Evolutionary conservation across 257 asterid species (phyloP).

Genomic region (Capsicum rhomboideum): DNA sequence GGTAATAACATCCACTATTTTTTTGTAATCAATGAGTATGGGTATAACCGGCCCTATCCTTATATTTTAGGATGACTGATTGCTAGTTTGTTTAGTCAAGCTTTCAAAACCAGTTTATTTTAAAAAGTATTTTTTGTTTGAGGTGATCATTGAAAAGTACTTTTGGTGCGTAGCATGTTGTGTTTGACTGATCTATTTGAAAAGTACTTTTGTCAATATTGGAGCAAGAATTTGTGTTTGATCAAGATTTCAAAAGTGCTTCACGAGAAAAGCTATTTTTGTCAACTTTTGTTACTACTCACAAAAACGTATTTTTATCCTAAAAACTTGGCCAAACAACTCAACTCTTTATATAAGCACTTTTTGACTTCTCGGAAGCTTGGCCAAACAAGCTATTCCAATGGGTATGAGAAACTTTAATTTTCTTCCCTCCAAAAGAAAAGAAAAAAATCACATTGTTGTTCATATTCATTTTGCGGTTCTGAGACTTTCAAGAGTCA

Average conservation of each 20-base stretch:
- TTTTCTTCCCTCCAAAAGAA: background rate
- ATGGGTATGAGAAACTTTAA: background rate
- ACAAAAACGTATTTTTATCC: background rate
- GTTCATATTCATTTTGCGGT: background rate
- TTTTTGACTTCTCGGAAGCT: background rate
- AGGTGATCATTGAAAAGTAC: background rate
- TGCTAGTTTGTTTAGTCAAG: background rate
- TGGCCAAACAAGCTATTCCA: background rate
- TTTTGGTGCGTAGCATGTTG: background rate
- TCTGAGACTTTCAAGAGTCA: background rate
- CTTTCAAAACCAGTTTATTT: background rate
- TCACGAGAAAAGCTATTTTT: background rate
- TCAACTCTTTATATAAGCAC: background rate
- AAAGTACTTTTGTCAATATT: background rate
- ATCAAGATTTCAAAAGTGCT: background rate
- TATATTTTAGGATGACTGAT: background rate
- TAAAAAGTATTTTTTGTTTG: background rate
- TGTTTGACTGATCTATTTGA: too few relatives aligned
- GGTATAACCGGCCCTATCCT: background rate
- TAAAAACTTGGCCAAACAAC: background rate
- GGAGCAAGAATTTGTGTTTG: background rate
- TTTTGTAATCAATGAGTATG: background rate
- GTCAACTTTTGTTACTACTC: too few relatives aligned
- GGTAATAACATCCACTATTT: background rate
- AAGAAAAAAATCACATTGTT: too few relatives aligned